Conservation (phyloP, 1,284 basidiomycete genomes). For the Irpex rosettiformis region DNA sequence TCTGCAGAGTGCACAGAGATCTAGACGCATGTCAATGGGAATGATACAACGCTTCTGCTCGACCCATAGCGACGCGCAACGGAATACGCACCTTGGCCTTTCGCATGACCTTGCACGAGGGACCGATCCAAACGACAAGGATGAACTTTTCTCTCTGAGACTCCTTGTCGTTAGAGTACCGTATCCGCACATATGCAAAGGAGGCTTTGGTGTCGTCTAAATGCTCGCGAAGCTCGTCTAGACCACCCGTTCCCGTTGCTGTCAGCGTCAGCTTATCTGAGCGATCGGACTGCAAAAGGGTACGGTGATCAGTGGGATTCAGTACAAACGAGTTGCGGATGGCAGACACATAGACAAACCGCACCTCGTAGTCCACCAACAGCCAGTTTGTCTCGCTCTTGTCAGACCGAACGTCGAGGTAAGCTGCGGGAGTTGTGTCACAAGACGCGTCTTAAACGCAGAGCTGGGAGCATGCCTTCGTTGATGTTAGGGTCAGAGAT, state of each 20-base stretch:
- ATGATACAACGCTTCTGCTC: neutral
- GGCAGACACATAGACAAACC: conserved; percentile 15
- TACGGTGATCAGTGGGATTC: conserved; percentile 1
- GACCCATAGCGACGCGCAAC: neutral
- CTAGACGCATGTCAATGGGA: conserved; percentile 35
- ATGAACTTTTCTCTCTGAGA: conserved; percentile 88
- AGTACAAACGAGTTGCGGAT: conserved; percentile 2
- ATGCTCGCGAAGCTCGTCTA: conserved; percentile 71
- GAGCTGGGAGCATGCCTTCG: conserved; percentile 53
- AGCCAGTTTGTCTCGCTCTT: conserved; percentile 86
- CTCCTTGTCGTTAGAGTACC: conserved; percentile 85
- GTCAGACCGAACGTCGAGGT: conserved; percentile 79
- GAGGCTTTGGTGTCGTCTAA: conserved; percentile 76
- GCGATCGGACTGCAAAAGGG: conserved; percentile 56
- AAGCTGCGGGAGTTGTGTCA: conserved; percentile 49
- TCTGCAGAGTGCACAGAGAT: conserved; percentile 86
- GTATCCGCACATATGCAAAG: conserved; percentile 80
- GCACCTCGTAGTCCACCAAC: conserved; percentile 81
- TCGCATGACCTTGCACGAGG: conserved; percentile 84
- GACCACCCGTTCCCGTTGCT: conserved; percentile 74
- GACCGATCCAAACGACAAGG: conserved; percentile 87
- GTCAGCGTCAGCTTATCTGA: conserved; percentile 81
- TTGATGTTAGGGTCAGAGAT: conserved; percentile 73
- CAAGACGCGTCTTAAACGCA: conserved; percentile 5
- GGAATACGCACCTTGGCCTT: conserved; percentile 71